Evolutionary conservation across 1,284 basidiomycete species (phyloP).

Genomic region (Ceratobasidium sp.): DNA sequence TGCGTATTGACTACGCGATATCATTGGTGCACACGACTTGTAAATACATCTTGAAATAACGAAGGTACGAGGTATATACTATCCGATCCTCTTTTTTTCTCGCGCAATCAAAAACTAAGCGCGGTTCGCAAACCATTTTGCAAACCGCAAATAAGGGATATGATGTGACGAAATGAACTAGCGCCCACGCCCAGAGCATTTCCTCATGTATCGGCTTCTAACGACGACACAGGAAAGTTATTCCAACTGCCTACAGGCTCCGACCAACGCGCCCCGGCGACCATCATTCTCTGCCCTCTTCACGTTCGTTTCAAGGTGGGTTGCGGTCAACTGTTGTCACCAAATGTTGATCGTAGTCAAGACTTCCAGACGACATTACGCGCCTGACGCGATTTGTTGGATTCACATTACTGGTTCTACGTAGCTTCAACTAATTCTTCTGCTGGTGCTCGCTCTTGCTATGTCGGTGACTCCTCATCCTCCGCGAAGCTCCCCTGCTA

Average conservation of each 20-base stretch:
- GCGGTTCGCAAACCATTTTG: too few species aligned
- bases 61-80: too few species aligned
- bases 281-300: not conserved
- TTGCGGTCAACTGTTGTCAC: not conserved
- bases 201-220: not conserved
- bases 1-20: too few species aligned
- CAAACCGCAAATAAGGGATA: not conserved
- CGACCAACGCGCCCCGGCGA: too few species aligned
- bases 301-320: conserved; percentile 11
- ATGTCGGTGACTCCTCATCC: not conserved
- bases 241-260: too few species aligned
- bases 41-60: too few species aligned
- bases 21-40: too few species aligned
- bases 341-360: conserved; percentile 4
- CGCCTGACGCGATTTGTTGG: not conserved
- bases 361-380: not conserved
- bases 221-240: not conserved
- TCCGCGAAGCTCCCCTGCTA: conserved; percentile 4
- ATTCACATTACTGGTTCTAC: too few species aligned
- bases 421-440: not conserved
- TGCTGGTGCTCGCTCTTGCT: not conserved
- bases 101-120: too few species aligned
- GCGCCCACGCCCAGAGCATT: not conserved
- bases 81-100: too few species aligned
- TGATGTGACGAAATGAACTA: conserved; percentile 13